These are phyloP conservation scores for Didymella pinodella DNA, from an alignment of 2,329 filamentous ascomycete genomes.

Conservation along the genomic window DNA sequence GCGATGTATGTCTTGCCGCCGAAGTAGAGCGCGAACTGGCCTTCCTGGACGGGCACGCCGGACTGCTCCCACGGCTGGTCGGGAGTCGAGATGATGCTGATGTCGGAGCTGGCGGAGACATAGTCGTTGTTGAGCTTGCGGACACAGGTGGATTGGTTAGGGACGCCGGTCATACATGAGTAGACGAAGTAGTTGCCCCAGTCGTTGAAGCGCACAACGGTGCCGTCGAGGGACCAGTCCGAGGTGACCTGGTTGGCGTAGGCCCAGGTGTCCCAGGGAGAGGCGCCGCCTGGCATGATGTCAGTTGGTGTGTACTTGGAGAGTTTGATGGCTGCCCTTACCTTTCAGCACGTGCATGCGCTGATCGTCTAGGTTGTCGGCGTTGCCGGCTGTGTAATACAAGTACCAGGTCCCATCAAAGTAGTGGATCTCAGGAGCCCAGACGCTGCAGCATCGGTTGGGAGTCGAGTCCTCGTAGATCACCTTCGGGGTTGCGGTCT, in stretches of 20 bases:
- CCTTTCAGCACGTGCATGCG: constrained; percentile 62
- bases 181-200: constrained; percentile 62
- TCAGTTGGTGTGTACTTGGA: background rate
- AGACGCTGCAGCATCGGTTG: constrained; percentile 58
- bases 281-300: constrained; percentile 54
- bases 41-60: constrained; percentile 63
- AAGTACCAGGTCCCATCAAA: constrained; percentile 61
- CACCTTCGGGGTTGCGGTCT: constrained; percentile 59
- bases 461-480: constrained; percentile 60
- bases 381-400: constrained; percentile 63
- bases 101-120: constrained; percentile 54
- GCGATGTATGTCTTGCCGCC: constrained; percentile 62
- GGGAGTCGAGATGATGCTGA: constrained; percentile 61
- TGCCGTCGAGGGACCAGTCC: constrained; percentile 60
- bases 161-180: constrained; percentile 60
- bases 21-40: constrained; percentile 62
- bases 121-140: constrained; percentile 52
- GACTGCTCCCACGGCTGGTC: constrained; percentile 61
- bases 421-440: constrained; percentile 66
- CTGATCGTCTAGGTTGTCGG: constrained; percentile 58
- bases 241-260: constrained; percentile 59
- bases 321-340: constrained; percentile 26
- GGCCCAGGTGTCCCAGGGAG: constrained; percentile 61
- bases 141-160: constrained; percentile 52
- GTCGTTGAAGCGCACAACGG: constrained; percentile 59